phyloP scores from a whole-genome alignment of 176 grass and related monocot genomes.

The Oryza brachyantha region DNA sequence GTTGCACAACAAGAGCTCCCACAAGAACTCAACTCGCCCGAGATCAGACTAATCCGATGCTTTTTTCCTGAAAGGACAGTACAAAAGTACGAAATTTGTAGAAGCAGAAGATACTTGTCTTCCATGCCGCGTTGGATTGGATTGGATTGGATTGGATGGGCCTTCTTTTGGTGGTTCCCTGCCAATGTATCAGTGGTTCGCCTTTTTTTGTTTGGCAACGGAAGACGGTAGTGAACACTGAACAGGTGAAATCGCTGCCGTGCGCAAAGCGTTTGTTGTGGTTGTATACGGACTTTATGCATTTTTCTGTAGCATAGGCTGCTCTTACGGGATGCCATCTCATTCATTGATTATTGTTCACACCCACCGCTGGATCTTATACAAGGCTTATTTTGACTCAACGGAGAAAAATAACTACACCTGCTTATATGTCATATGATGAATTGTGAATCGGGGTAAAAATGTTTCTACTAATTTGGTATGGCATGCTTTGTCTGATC shows the following conservation, averaged over 20 bases:
- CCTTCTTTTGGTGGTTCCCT: slow-evolving; percentile 52
- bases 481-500: background rate
- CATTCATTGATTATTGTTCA: slow-evolving; percentile 43
- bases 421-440: background rate
- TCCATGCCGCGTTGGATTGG: slow-evolving; percentile 19
- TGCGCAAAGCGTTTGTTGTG: slow-evolving; percentile 26
- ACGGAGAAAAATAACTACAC: background rate
- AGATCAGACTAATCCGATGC: slow-evolving; percentile 65
- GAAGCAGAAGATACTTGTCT: slow-evolving; percentile 9
- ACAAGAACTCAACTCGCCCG: slow-evolving; percentile 56
- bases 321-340: slow-evolving; percentile 12
- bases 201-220: slow-evolving; percentile 36
- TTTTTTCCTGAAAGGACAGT: background rate
- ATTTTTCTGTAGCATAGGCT: slow-evolving; percentile 41
- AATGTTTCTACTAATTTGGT: background rate
- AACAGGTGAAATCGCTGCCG: background rate
- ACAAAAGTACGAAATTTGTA: slow-evolving; percentile 18
- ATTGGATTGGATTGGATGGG: slow-evolving; percentile 31
- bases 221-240: background rate
- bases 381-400: background rate
- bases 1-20: slow-evolving; percentile 64
- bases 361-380: background rate
- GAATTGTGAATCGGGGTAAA: background rate
- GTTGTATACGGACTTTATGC: background rate
- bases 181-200: slow-evolving; percentile 30